Percentiles rank a stretch among this genome's conserved stretches.
These are phyloP conservation scores for Condylostoma magnum DNA, from an alignment of 169 alveolate species.

Conservation along the genomic window DNA sequence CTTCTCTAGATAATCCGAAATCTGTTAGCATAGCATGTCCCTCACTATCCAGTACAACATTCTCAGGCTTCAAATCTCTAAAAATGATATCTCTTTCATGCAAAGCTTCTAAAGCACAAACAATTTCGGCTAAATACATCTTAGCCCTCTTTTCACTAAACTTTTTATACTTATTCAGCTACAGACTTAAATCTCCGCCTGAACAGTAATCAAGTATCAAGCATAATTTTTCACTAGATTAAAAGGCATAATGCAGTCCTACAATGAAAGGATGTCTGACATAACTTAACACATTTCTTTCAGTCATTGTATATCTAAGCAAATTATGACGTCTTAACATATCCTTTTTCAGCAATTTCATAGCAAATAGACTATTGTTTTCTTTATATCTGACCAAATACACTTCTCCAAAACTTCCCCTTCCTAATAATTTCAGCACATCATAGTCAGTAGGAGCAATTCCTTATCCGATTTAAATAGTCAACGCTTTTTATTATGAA, in stretches of 20 bases:
- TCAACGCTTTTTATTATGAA: not conserved
- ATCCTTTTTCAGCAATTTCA: constrained; percentile 79
- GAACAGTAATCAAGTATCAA: constrained; percentile 81
- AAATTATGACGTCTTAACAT: constrained; percentile 71
- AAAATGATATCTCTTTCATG: constrained; percentile 74
- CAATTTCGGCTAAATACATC: constrained; percentile 70
- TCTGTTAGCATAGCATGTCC: constrained; percentile 86
- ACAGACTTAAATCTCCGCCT: constrained; percentile 78
- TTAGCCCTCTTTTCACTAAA: constrained; percentile 74
- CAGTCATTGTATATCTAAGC: constrained; percentile 84
- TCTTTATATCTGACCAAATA: constrained; percentile 72
- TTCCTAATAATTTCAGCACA: constrained; percentile 61
- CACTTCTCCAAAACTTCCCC: constrained; percentile 88
- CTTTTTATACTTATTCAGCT: constrained; percentile 58
- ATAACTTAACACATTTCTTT: constrained; percentile 77
- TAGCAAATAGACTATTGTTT: constrained; percentile 68
- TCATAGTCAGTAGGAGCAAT: constrained; percentile 49
- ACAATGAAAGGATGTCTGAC: constrained; percentile 81
- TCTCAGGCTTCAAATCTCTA: constrained; percentile 83
- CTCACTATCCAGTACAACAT: constrained; percentile 60
- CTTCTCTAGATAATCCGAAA: constrained; percentile 84
- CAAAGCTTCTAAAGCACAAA: constrained; percentile 76
- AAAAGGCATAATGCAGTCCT: constrained; percentile 76
- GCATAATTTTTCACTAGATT: constrained; percentile 68
- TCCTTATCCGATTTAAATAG: not conserved